Conservation (phyloP, 371 early-diverging fungal species). For the Amoeboaphelidium protococcarum region DNA sequence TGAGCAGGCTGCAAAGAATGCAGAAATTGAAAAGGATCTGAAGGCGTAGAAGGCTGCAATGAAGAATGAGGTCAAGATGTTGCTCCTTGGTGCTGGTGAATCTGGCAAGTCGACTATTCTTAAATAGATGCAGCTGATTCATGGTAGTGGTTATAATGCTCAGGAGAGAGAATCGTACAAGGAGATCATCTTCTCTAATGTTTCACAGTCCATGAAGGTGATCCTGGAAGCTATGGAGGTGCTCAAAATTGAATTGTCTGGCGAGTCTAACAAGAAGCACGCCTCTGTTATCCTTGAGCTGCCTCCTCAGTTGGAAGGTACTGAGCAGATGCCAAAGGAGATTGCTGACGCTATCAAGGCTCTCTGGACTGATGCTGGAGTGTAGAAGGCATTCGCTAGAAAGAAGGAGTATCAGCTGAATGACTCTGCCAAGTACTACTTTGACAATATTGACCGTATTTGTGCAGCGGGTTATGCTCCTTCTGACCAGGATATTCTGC, state of each 20-base stretch:
- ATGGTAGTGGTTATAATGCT: constrained; percentile 45
- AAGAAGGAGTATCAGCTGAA: not conserved
- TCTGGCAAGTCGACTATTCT: constrained; percentile 75
- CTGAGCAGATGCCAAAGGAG: constrained; percentile 45
- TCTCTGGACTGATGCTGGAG: constrained; percentile 55
- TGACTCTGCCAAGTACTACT: constrained; percentile 14
- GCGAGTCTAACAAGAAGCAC: constrained; percentile 11
- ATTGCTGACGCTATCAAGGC: constrained; percentile 30
- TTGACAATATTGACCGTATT: constrained; percentile 21
- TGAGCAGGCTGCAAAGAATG: no score
- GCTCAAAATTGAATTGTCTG: constrained; percentile 34
- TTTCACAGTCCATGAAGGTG: constrained; percentile 18
- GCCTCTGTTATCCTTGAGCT: constrained; percentile 31
- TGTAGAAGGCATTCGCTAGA: constrained; percentile 1
- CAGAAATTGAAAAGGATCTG: constrained; percentile 66
- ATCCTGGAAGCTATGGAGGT: constrained; percentile 72
- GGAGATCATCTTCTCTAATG: not conserved
- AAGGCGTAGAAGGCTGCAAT: constrained; percentile 40
- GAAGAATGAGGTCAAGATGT: constrained; percentile 79
- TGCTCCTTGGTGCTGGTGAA: constrained; percentile 69
- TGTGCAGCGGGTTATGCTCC: constrained; percentile 28
- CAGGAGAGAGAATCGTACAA: constrained; percentile 1
- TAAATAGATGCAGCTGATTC: constrained; percentile 72
- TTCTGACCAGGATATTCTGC: constrained; percentile 37
- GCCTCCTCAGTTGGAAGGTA: constrained; percentile 55